phyloP scores from a whole-genome alignment of 2,329 filamentous ascomycete genomes.

The Ophiosphaerella korrae region DNA sequence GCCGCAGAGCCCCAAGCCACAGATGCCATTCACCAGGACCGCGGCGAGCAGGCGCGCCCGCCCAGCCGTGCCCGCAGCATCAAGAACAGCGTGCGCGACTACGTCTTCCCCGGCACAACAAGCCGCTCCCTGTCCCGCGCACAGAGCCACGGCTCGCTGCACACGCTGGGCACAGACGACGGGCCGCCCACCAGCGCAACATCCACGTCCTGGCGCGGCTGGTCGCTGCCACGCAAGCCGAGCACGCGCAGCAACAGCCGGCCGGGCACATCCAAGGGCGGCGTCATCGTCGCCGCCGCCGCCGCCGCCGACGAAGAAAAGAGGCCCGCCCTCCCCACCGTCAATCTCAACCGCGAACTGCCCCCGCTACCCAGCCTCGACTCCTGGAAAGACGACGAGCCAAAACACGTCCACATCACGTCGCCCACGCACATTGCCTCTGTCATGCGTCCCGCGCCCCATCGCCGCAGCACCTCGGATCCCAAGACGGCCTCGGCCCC shows the following conservation, averaged over 20 bases:
- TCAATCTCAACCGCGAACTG: constrained; percentile 55
- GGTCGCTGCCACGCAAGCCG: constrained; percentile 42
- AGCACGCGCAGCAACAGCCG: constrained; percentile 41
- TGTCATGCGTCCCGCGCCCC: constrained; percentile 38
- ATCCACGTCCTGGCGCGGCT: constrained; percentile 40
- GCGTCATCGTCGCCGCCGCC: no score
- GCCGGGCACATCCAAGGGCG: constrained; percentile 35
- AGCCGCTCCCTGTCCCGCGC: constrained; percentile 33
- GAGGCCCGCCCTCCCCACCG: constrained; percentile 26
- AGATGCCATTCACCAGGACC: constrained; percentile 53
- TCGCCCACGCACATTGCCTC: constrained; percentile 39
- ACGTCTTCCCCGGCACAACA: constrained; percentile 47
- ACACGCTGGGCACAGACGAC: constrained; percentile 17
- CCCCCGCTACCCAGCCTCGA: constrained; percentile 55
- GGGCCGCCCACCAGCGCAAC: not conserved
- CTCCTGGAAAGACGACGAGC: constrained; percentile 37
- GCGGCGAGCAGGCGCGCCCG: constrained; percentile 45
- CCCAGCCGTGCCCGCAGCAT: constrained; percentile 47
- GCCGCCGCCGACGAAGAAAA: constrained; percentile 3
- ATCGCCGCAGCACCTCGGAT: constrained; percentile 18
- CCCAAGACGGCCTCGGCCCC: no score
- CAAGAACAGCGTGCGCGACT: constrained; percentile 47
- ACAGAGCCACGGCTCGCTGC: constrained; percentile 43
- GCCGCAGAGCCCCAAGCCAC: constrained; percentile 47
- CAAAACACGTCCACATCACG: constrained; percentile 15